Evolutionary conservation across 352 stramenopile genomes (phyloP), one percentile per base, ranked within the genome.

Genomic region (Saprolegnia parasitica): DNA sequence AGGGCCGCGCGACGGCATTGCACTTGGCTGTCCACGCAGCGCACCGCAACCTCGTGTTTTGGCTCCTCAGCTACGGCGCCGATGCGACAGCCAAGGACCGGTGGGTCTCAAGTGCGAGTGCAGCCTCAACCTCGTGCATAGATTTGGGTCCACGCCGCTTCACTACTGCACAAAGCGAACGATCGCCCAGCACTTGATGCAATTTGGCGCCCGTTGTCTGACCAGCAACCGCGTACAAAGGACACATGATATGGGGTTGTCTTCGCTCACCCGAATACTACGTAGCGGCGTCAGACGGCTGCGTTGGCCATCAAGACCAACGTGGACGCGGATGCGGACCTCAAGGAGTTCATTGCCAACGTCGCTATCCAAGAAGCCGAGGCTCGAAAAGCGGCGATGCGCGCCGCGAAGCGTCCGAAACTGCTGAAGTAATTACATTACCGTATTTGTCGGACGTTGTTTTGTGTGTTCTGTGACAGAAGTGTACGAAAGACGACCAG

Each of bases 61-160:
- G 87, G n/a, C 63, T 92, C 18, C 74, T 92, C 23, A 89, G 80
- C 29, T 75, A 91, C 37, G 84, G 83, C 0, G 81, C 84, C 15
- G 81, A 92, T 16, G 75, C 77, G 0, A 76, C 74, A 3, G 76
- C 76, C 45, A 75, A 79, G 0, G 81, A 92, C 23, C 8, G 64
- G 62, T 68, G 24, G 21, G 15, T 46, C 13, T 15, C 61, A 68
- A 54, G 21, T 16, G 24, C 21, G 21, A 18, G 32, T 46, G 1
- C 9, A 32, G 5, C 0, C 16, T 0, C n/a, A n/a, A n/a, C n/a
- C n/a, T n/a, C n/a, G n/a, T n/a, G 23, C 26, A 5, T 72, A 81
- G 81, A 5, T 91, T 89, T 72, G 78, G 76, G 5, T 86, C 75
- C 4, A 83, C 84, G 0, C 81, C 84, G 1, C 75, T 92, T 74